Evolutionary conservation across 2,329 filamentous ascomycete species (phyloP), one percentile per base, ranked within the genome.

Genomic region (Chrysoporthe puriensis): DNA sequence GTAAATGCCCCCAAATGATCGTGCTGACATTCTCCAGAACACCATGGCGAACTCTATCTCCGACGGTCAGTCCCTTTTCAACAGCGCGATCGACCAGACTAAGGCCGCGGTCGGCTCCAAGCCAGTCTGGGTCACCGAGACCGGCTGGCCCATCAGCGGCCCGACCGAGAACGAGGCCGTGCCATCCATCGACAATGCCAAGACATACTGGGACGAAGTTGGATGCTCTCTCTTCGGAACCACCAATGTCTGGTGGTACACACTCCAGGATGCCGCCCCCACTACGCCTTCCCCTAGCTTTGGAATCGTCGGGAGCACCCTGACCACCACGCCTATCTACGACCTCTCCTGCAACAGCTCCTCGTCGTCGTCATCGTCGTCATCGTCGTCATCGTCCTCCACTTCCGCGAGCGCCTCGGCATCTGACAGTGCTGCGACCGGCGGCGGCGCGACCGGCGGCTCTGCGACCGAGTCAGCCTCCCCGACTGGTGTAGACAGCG

Each of bases 201-300:
- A 92, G 82, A 85, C 79, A 18, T 97, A 88, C 85, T 97, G 92
- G 91, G 84, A 92, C 73, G 82, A 90, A 58, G 91, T 95, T 62
- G 91, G 89, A 63, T 97, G 93, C 84, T n/a, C 64, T 16, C 78
- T 90, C 68, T 88, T 93, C 70, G 87, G 86, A 73, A 84, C 83
- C 61, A 82, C 81, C 74, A 90, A 90, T 76, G 85, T 88, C 67
- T 95, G 89, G 87, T 95, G 91, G 90, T 93, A 90, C 81, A 92
- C 88, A 57, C 85, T 94, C 32, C 88, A 91, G 76, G 92, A 95
- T 77, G 86, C 84, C 52, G 81, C 81, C 40, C 85, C 85, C n/a
- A 81, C 79, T 60, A 85, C 85, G 2, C 88, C 90, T 36, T 86
- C 82, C 79, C 90, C 91, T 54, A 89, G 86, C 76, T 95, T 94